A percentile compares a stretch with the other conserved stretches of the same genome.
phyloP scores from a whole-genome alignment of 225 moss, liverwort and hornwort species.

The Sphagnum tenellum region DNA sequence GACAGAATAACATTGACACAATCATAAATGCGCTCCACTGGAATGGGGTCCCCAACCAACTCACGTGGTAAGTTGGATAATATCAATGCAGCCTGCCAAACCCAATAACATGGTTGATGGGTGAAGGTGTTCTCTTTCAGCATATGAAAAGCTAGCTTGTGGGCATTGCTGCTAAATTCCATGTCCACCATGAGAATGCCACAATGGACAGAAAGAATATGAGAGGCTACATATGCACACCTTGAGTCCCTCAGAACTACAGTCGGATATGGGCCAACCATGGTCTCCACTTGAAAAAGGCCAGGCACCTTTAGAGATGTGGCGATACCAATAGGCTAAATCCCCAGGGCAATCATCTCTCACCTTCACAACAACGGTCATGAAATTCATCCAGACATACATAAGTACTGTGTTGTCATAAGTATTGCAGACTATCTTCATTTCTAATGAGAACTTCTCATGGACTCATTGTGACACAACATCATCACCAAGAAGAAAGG shows the following conservation, averaged over 20 bases:
- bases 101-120: too few relatives aligned
- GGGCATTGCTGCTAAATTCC: too few relatives aligned
- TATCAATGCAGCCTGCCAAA: constrained; percentile 56
- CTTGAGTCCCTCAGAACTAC: constrained; percentile 78
- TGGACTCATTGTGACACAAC: too few relatives aligned
- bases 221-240: constrained; percentile 15
- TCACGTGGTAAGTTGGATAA: constrained; percentile 58
- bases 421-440: too few relatives aligned
- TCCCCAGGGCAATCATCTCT: constrained; percentile 61
- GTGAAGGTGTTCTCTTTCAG: too few relatives aligned
- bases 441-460: too few relatives aligned
- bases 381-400: too few relatives aligned
- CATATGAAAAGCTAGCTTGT: too few relatives aligned
- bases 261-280: constrained; percentile 98
- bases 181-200: too few relatives aligned
- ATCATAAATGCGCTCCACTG: constrained; percentile 69
- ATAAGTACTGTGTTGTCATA: too few relatives aligned
- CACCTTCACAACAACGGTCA: constrained; percentile 42
- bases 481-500: neutral
- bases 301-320: constrained; percentile 93
- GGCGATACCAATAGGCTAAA: constrained; percentile 66
- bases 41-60: constrained; percentile 54
- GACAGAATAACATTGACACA: constrained; percentile 78
- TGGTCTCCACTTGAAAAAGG: constrained; percentile 80
- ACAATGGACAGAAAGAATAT: neutral